A percentile compares a stretch with the other conserved stretches of the same genome.
These are phyloP conservation scores for Globisporangium alternatum DNA, from an alignment of 352 stramenopile species.

Conservation along the genomic window DNA sequence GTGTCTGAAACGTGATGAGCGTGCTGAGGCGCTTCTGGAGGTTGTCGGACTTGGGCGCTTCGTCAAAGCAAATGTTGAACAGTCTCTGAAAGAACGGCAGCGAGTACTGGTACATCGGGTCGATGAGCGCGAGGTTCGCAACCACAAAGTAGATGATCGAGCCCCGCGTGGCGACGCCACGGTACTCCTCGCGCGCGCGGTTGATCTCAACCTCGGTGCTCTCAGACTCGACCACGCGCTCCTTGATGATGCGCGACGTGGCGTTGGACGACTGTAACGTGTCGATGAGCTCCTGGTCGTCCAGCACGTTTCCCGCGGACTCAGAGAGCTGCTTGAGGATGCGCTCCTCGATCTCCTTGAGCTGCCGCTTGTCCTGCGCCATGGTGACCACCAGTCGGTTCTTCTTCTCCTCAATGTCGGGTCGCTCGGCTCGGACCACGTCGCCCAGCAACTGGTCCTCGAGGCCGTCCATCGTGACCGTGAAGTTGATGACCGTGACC, in stretches of 20 bases:
- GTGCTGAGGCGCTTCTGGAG: constrained; percentile 66
- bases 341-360: constrained; percentile 91
- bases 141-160: constrained; percentile 96
- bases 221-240: constrained; percentile 90
- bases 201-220: constrained; percentile 91
- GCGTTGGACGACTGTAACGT: constrained; percentile 86
- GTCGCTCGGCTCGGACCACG: constrained; percentile 89
- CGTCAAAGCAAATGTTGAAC: constrained; percentile 91
- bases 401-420: constrained; percentile 94
- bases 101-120: constrained; percentile 97
- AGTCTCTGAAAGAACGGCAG: constrained; percentile 91
- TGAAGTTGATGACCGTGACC: constrained; percentile 96
- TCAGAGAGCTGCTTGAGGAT: constrained; percentile 92
- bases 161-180: constrained; percentile 86
- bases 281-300: constrained; percentile 90
- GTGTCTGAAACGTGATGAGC: constrained; percentile 89
- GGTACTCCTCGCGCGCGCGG: constrained; percentile 85
- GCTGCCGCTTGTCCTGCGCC: constrained; percentile 91
- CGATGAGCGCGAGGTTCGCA: constrained; percentile 88
- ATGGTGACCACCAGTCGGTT: constrained; percentile 92
- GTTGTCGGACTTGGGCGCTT: constrained; percentile 49
- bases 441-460: constrained; percentile 92
- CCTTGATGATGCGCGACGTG: constrained; percentile 83
- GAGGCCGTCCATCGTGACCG: constrained; percentile 92
- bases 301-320: constrained; percentile 90